A percentile compares a stretch with the other conserved stretches of the same genome.
These are phyloP conservation scores for Galeopsis tetrahit DNA, from an alignment of 257 asterid genomes.

Conservation along the genomic window DNA sequence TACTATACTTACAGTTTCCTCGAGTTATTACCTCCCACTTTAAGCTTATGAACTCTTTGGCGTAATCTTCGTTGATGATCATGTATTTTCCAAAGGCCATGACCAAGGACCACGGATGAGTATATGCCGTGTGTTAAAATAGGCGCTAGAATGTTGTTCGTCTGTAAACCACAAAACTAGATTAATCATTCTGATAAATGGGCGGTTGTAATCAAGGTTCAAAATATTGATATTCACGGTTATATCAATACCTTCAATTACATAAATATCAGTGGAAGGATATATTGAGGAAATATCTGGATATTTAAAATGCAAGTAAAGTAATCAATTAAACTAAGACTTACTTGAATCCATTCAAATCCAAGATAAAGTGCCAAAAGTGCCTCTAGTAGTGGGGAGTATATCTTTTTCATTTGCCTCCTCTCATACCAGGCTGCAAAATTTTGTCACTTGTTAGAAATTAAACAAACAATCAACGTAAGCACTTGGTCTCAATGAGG, in stretches of 20 bases:
- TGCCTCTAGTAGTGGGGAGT: conserved; percentile 86
- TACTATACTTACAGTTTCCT: conserved; percentile 35
- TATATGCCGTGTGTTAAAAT: conserved; percentile 90
- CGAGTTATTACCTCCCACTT: conserved; percentile 49
- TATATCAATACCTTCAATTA: background rate
- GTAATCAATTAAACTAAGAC: background rate
- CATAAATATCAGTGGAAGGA: background rate
- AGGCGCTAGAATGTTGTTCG: conserved; percentile 85
- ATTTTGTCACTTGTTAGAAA: conserved; percentile 7
- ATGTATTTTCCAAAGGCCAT: conserved; percentile 91
- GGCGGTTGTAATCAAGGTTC: background rate
- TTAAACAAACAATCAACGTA: background rate
- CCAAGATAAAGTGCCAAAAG: conserved; percentile 91
- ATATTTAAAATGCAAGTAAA: background rate
- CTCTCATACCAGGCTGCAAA: conserved; percentile 92
- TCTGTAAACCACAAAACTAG: conserved; percentile 47
- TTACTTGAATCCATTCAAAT: conserved; percentile 95
- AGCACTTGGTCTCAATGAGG: background rate
- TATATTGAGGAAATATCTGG: background rate
- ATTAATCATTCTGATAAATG: background rate
- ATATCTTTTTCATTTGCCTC: conserved; percentile 93
- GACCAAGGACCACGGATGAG: conserved; percentile 85
- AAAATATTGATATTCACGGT: no score
- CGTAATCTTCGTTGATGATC: conserved; percentile 77
- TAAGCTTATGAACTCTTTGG: conserved; percentile 77